phyloP scores from a whole-genome alignment of 2,329 filamentous ascomycete species.

The Cercospora brassicicola region DNA sequence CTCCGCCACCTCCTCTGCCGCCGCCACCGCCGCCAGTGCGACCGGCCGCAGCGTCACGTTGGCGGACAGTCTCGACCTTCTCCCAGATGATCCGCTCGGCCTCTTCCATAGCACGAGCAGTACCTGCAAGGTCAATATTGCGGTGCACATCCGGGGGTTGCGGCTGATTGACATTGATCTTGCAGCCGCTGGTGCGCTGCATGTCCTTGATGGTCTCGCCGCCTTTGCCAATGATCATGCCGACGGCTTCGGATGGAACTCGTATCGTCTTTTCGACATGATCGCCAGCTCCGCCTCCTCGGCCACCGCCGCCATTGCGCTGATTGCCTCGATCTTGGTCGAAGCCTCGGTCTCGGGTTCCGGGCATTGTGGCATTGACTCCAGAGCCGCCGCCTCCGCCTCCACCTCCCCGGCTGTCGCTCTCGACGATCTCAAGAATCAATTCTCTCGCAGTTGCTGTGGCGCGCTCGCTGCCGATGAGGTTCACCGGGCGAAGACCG shows the following conservation, averaged over 20 bases:
- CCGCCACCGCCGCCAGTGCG: constrained; percentile 33
- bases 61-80: constrained; percentile 82
- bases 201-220: constrained; percentile 94
- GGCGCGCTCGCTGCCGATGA: constrained; percentile 76
- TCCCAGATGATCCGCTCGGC: constrained; percentile 86
- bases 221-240: constrained; percentile 93
- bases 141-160: constrained; percentile 77
- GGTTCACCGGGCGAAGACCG: constrained; percentile 82
- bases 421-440: constrained; percentile 92
- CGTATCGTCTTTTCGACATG: constrained; percentile 75
- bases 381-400: constrained; percentile 37
- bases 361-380: constrained; percentile 24
- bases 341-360: constrained; percentile 35
- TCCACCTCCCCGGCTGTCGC: constrained; percentile 61
- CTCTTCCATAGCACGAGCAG: constrained; percentile 71
- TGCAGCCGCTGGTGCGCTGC: constrained; percentile 83
- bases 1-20: constrained; percentile 21
- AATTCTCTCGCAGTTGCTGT: constrained; percentile 78
- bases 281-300: constrained; percentile 52
- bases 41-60: constrained; percentile 44
- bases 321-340: constrained; percentile 33
- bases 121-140: constrained; percentile 82
- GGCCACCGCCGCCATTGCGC: constrained; percentile 41
- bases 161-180: constrained; percentile 88
- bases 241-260: constrained; percentile 86